Evolutionary conservation across 257 asterid genomes (phyloP), one percentile per base, ranked within the genome.

Genomic region (Coffea canephora): DNA sequence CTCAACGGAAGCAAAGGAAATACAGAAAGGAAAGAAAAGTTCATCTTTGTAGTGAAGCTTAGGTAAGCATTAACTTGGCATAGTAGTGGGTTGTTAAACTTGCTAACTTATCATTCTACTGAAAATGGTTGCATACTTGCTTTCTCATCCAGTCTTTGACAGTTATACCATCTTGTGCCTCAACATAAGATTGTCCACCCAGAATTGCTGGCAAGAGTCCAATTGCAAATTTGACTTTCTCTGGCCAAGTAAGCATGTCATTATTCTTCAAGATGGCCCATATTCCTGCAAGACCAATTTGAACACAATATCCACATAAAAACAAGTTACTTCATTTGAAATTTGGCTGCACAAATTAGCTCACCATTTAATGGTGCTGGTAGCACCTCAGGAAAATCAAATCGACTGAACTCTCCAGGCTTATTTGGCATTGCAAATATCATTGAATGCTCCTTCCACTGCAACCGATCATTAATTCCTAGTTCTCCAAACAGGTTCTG

Each of bases 391-490:
- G 97, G 94, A 78, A 96, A 96, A 83, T 96, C 98, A 50, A 96
- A 96, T 78, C 99, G 89, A 89, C 99, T 96, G 87, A 92, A 96
- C 75, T 96, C 94, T 78, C 99, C 99, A 0, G 98, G 99, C 86
- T 92, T 96, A 87, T 73, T 92, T 59, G 99, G 99, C 99, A 94
- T 92, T 27, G 99, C 98, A 80, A 96, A 96, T 83, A 93, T 96
- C 99, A 96, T 96, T 34, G 99, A 94, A 75, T 96, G 99, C 85
- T 94, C 99, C 83, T 96, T 96, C 99, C 99, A 96, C 76, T 96
- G 99, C 85, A 96, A 81, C 59, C 99, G 96, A 70, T 96, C 97
- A 19, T 92, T 89, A 67, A 96, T 92, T 54, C 98, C 98, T 48
- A 96, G 91, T 86, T 96, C 98, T n/a, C 99, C 97, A 75, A 96